phyloP scores from a whole-genome alignment of 129 eudicot genomes.

The Helichrysum umbraculigerum region DNA sequence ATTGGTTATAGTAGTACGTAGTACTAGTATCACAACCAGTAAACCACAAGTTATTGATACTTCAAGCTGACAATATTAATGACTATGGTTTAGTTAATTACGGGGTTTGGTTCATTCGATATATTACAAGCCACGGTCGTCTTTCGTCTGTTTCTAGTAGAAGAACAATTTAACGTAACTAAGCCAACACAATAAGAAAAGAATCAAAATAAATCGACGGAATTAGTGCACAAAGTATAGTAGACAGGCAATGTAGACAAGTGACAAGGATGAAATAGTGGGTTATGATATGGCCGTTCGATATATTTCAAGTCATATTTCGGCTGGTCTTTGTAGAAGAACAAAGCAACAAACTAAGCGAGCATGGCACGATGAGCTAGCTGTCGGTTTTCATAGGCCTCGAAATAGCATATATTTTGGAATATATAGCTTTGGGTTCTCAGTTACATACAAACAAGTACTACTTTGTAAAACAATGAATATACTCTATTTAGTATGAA shows the following conservation, averaged over 20 bases:
- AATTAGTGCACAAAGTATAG: background rate
- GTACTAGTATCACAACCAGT: no score
- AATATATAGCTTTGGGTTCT: slow-evolving; percentile 10
- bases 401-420: slow-evolving; percentile 6
- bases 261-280: background rate
- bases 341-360: background rate
- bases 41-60: no score
- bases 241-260: background rate
- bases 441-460: background rate
- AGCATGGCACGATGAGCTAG: slow-evolving; percentile 1
- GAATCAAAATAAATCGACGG: no score
- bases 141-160: background rate
- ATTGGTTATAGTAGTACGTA: no score
- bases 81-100: background rate
- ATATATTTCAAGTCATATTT: background rate
- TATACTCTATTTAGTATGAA: background rate
- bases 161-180: background rate
- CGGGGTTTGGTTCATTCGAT: background rate
- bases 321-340: background rate
- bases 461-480: background rate
- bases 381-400: slow-evolving; percentile 18
- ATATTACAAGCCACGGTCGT: no score
- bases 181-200: background rate
- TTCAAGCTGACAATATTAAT: no score
- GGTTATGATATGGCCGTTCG: background rate